A percentile compares a stretch with the other conserved stretches of the same genome.
Conservation (phyloP, 78 protist species). For the Emiliania huxleyi region DNA sequence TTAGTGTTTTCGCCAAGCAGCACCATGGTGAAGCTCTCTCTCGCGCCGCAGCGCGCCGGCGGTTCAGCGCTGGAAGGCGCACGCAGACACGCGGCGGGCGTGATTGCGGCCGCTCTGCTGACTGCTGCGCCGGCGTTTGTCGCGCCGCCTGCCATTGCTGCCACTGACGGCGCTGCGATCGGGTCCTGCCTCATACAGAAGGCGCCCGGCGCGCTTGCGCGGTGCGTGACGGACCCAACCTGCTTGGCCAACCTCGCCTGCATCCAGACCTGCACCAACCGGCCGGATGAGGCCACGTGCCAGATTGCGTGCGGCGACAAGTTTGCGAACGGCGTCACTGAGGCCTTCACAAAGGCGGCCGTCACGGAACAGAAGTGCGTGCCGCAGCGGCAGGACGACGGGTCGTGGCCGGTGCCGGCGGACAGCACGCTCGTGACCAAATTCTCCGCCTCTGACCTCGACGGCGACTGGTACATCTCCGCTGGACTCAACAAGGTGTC, state of each 20-base stretch:
- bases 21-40: too few relatives aligned
- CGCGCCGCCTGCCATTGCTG: too few relatives aligned
- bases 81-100: too few relatives aligned
- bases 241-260: slow-evolving; percentile 3
- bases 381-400: slow-evolving; percentile 5
- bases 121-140: neutral
- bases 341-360: neutral
- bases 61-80: too few relatives aligned
- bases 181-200: neutral
- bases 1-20: too few relatives aligned
- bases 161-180: neutral
- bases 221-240: neutral
- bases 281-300: neutral
- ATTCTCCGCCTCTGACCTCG: neutral
- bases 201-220: slow-evolving; percentile 1
- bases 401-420: neutral
- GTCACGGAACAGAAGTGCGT: neutral
- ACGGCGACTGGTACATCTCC: slow-evolving; percentile 1
- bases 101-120: too few relatives aligned
- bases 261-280: neutral
- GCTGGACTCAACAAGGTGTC: neutral
- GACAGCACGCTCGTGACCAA: neutral
- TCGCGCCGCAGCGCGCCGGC: too few relatives aligned
- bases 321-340: neutral
- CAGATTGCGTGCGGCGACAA: slow-evolving; percentile 10